Evolutionary conservation across 805 yeast species (phyloP), one percentile per base, ranked within the genome.

Genomic region (Hanseniaspora singularis): DNA sequence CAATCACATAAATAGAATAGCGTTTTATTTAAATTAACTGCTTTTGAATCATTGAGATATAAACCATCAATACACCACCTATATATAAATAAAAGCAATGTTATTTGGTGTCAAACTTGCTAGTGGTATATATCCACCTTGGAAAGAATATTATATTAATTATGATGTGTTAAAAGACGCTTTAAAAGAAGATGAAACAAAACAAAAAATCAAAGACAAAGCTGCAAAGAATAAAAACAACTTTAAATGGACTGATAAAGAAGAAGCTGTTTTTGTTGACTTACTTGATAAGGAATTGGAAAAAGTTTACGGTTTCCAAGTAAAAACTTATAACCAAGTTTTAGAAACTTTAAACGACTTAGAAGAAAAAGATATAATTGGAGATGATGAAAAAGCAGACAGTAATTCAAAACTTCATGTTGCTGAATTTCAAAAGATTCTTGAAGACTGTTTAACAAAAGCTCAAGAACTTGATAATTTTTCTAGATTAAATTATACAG

Each of bases 401-500:
- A 48, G 57, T 18, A 59, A 55, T 15, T 51, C 55, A 20, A 53
- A 70, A 44, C 71, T 82, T 52, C 80, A 85, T 51, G 73, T 82
- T 51, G 70, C 68, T 27, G 55, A 64, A 20, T 81, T 86, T 56
- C 85, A 83, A 55, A 63, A 64, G 28, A 74, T 76, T 47, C 69
- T 92, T 54, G 98, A 92, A 58, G 77, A 77, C 50, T 67, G 79
- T 23, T 68, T 92, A 51, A 72, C 77, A 10, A 71, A 76, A 55
- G 84, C 97, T 10, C 84, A 82, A 56, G 89, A 85, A 57, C 69
- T 92, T 55, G 96, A 88, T 61, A 84, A 77, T 59, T 92, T 92
- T 66, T 81, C 94, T 34, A 73, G 98, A 57, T 65, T 89, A 54
- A 92, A 92, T 65, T 92, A 81, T 67, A 89, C 98, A 12, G 98